Conservation (phyloP, 805 yeast species). For the Teunomyces lycoperdinae region DNA sequence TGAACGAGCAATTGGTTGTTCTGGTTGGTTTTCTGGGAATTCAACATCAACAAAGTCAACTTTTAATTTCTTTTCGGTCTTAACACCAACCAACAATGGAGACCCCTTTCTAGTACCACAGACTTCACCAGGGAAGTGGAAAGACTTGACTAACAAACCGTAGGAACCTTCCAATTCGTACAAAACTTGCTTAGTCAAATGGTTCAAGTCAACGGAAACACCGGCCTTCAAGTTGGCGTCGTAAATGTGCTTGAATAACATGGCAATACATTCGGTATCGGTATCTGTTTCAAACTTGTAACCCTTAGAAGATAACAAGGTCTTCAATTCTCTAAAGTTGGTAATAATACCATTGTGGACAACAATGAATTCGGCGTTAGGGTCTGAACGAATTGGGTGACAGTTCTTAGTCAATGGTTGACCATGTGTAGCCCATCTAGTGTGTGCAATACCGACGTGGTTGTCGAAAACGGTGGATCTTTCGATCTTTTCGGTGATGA, state of each 20-base stretch:
- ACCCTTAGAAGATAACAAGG: conserved; percentile 77
- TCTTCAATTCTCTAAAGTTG: conserved; percentile 87
- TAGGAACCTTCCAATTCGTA: conserved; percentile 96
- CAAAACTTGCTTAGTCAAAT: conserved; percentile 87
- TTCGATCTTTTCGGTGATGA: conserved; percentile 50
- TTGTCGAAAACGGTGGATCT: conserved; percentile 65
- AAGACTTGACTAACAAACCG: conserved; percentile 89
- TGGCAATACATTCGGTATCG: conserved; percentile 97
- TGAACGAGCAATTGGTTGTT: conserved; percentile 5
- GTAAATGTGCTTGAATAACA: conserved; percentile 85
- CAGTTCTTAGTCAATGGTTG: conserved; percentile 82
- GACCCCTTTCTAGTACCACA: conserved; percentile 98
- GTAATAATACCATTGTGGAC: conserved; percentile 99
- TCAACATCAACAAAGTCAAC: conserved; percentile 98
- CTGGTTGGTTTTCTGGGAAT: conserved; percentile 65
- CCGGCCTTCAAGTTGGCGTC: conserved; percentile 73
- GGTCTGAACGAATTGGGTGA: conserved; percentile 94
- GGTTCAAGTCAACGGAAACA: conserved; percentile 79
- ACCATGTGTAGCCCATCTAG: conserved; percentile 99
- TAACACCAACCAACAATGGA: conserved; percentile 95
- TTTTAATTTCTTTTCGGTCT: conserved; percentile 90
- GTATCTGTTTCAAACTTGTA: conserved; percentile 85
- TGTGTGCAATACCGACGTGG: conserved; percentile 97
- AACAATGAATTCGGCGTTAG: conserved; percentile 75
- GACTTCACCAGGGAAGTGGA: conserved; percentile 92